These are phyloP conservation scores for Colletotrichum sp. DNA, from an alignment of 2,329 filamentous ascomycete species.

Conservation along the genomic window DNA sequence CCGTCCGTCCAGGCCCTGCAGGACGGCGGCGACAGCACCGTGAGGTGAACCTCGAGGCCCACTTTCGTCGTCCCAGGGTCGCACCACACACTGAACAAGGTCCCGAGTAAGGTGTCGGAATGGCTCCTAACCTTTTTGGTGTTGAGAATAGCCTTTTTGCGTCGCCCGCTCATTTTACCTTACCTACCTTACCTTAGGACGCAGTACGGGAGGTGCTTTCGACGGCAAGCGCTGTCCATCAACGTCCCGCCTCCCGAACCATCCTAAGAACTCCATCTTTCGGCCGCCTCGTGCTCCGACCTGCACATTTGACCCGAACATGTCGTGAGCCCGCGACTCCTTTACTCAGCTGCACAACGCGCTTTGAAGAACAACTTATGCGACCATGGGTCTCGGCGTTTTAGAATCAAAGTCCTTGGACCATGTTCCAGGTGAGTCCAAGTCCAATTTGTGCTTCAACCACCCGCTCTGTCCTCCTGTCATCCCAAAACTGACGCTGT, in stretches of 20 bases:
- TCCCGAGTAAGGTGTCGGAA: not conserved
- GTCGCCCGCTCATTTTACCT: not conserved
- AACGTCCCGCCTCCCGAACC: not conserved
- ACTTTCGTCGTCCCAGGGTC: not conserved
- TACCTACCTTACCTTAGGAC: not conserved
- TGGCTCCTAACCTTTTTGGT: not conserved
- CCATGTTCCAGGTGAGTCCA: conserved; percentile 72
- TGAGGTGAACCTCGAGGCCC: not conserved
- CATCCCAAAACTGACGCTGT: not conserved
- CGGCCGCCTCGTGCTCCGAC: not conserved
- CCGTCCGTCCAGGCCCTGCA: not conserved
- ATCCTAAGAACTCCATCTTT: not conserved
- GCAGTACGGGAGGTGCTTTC: not conserved
- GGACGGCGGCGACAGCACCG: not conserved
- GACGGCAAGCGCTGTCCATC: not conserved
- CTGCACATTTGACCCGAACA: not conserved
- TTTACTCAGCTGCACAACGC: not conserved
- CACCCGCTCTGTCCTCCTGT: conserved; percentile 1
- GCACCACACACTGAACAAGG: not conserved
- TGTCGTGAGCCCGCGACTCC: not conserved
- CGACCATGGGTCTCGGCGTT: conserved; percentile 73
- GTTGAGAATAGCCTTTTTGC: not conserved
- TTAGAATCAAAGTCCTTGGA: conserved; percentile 70
- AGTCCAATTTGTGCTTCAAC: not conserved
- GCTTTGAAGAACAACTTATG: not conserved